phyloP scores from a whole-genome alignment of 2,329 filamentous ascomycete genomes.

The Aspergillus clavatus region DNA sequence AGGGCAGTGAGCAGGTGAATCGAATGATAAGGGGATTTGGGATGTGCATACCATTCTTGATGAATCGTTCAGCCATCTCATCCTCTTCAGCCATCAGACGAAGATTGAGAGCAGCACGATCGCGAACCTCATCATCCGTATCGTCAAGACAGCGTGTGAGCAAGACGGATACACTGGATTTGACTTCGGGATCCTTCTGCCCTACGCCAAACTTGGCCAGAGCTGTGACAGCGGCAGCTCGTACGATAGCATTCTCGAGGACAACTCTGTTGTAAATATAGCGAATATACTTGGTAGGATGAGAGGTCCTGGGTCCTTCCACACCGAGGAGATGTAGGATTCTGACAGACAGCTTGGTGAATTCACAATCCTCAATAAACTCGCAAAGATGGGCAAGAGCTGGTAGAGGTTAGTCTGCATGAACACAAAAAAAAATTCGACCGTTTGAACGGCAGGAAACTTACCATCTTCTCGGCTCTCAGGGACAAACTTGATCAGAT shows the following conservation, averaged over 20 bases:
- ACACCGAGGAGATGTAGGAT: constrained; percentile 90
- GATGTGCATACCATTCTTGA: constrained; percentile 73
- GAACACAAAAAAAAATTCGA: neutral
- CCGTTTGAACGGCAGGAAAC: constrained; percentile 8
- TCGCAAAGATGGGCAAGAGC: constrained; percentile 94
- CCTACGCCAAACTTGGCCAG: constrained; percentile 95
- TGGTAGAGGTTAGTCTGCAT: constrained; percentile 26
- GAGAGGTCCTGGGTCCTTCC: constrained; percentile 89
- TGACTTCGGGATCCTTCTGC: constrained; percentile 93
- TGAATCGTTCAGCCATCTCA: constrained; percentile 77
- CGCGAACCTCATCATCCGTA: constrained; percentile 93
- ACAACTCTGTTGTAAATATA: constrained; percentile 99
- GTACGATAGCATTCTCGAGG: constrained; percentile 90
- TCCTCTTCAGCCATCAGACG: constrained; percentile 89
- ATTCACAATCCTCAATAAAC: constrained; percentile 99
- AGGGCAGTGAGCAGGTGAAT: constrained; percentile 19
- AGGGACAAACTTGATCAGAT: constrained; percentile 97
- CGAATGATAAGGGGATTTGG: neutral
- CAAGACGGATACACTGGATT: constrained; percentile 88
- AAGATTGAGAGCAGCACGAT: constrained; percentile 88
- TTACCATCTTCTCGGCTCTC: constrained; percentile 66
- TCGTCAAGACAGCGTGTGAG: constrained; percentile 93
- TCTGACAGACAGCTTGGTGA: constrained; percentile 93
- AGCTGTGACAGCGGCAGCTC: constrained; percentile 91
- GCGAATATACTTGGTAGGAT: constrained; percentile 97